phyloP scores from a whole-genome alignment of 1,284 basidiomycete genomes.

The Tylopilus sp. region DNA sequence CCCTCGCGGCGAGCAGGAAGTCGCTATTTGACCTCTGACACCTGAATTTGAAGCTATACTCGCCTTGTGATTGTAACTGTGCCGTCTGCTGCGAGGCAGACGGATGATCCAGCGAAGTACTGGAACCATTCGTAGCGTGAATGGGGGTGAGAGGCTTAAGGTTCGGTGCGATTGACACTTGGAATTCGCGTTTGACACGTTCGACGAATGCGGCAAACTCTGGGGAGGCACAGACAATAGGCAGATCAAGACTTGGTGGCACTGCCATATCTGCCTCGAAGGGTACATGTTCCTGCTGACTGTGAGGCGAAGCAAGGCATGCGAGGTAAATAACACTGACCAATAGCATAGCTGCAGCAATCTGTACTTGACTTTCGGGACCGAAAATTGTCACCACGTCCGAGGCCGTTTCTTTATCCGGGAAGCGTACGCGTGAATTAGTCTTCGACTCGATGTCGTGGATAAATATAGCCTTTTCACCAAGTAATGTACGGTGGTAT shows the following conservation, averaged over 20 bases:
- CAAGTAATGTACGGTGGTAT: conserved; percentile 91
- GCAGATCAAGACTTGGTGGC: conserved; percentile 77
- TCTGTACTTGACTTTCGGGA: conserved; percentile 94
- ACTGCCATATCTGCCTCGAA: conserved; percentile 95
- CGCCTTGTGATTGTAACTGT: conserved; percentile 50
- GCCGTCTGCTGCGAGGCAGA: conserved; percentile 26
- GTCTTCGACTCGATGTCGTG: conserved; percentile 97
- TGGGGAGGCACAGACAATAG: conserved; percentile 64
- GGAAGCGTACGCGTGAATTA: conserved; percentile 90
- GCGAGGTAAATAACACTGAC: conserved; percentile 40
- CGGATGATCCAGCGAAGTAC: conserved; percentile 27
- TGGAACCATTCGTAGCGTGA: conserved; percentile 32
- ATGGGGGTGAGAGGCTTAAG: conserved; percentile 46
- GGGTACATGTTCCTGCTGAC: conserved; percentile 82
- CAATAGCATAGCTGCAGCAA: conserved; percentile 93
- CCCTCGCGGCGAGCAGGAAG: conserved; percentile 82
- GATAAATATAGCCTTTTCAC: conserved; percentile 96
- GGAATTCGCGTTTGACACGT: conserved; percentile 88
- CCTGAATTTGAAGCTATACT: conserved; percentile 92
- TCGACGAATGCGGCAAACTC: conserved; percentile 85
- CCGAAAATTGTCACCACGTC: conserved; percentile 92
- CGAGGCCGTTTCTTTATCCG: conserved; percentile 90
- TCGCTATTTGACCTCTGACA: conserved; percentile 94
- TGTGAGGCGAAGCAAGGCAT: conserved; percentile 13
- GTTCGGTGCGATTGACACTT: conserved; percentile 82